Base-by-base conservation (phyloP, 83 land plant genomes). In the Isoetes engelmannii region DNA sequence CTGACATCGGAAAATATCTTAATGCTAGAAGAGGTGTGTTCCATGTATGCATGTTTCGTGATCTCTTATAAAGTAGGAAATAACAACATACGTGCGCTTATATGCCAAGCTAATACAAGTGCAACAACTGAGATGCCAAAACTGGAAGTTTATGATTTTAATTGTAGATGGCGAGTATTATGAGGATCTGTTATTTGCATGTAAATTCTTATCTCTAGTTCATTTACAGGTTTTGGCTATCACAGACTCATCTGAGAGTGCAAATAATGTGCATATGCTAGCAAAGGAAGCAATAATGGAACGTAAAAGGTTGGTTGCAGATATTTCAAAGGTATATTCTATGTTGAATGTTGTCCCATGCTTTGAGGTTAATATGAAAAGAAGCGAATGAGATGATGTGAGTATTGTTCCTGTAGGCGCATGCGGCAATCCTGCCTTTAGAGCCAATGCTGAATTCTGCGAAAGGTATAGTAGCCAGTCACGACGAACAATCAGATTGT, bases 11-110 rank as follows among this genome's bases (percentile, higher is more conserved):
- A 89, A 61, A 84, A 86, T 81, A 96, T 91, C 47, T 84, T 85
- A 45, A 87, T 92, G 95, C 87, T 92, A 77, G 98, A 92, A 55
- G 98, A 92, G 96, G 98, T 89, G 83, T 44, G 28, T 17, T 19
- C 5, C 57, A 55, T 61, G n/a, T n/a, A 51, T 12, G 15, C 54
- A 51, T 3, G 54, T 12, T 10, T 10, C 3, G 12, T 51, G 54
- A 51, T 0, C 12, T 51, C 3, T 15, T 12, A 51, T 15, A 51
- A 51, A n/a, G n/a, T 51, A 51, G n/a, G n/a, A 51, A n/a, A 51
- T 15, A 51, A 51, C 12, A 51, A 51, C 54, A 3, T 51, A n/a
- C 3, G 37, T 28, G 37, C 2, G 37, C 37, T 28, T 28, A 28
- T 28, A 28, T 28, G 37, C 37, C 37, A 28, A 28, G 37, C 37